Evolutionary conservation across 768 basidiomycete species (phyloP).

Genomic region (Lactifluus volemus): DNA sequence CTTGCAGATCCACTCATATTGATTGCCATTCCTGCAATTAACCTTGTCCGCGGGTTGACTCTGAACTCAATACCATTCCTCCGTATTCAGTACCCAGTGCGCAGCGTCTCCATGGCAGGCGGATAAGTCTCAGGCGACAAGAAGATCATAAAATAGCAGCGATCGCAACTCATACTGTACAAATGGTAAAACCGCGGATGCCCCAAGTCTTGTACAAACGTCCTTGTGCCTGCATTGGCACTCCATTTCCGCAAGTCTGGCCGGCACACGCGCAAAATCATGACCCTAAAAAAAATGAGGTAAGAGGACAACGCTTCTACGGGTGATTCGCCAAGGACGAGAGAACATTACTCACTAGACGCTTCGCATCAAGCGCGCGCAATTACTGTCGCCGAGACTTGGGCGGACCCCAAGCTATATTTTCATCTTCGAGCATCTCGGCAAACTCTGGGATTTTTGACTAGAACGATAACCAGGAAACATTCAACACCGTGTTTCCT

Average conservation of each 20-base stretch:
- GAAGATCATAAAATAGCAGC: too few relatives aligned
- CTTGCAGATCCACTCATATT: too few relatives aligned
- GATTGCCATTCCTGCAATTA: too few relatives aligned
- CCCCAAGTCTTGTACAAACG: neutral
- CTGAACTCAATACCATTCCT: too few relatives aligned
- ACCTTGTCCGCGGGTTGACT: too few relatives aligned
- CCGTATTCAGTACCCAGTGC: too few relatives aligned
- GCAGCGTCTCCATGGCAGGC: too few relatives aligned
- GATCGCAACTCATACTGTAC: too few relatives aligned
- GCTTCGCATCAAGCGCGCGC: neutral
- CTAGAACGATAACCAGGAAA: neutral
- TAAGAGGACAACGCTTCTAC: neutral
- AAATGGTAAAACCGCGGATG: neutral
- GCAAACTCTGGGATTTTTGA: conserved; percentile 9
- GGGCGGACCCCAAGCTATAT: conserved; percentile 26
- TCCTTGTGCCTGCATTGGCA: neutral
- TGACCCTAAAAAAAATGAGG: neutral
- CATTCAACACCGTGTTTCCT: neutral
- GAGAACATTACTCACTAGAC: neutral
- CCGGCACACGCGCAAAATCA: too few relatives aligned
- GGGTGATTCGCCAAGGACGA: neutral
- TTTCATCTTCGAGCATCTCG: conserved; percentile 28
- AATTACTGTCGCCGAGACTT: conserved; percentile 1
- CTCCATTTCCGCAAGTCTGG: neutral
- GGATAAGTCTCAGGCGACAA: too few relatives aligned